phyloP scores from a whole-genome alignment of 192 early-diverging fungal genomes.

The Chytriomyces hyalinus region DNA sequence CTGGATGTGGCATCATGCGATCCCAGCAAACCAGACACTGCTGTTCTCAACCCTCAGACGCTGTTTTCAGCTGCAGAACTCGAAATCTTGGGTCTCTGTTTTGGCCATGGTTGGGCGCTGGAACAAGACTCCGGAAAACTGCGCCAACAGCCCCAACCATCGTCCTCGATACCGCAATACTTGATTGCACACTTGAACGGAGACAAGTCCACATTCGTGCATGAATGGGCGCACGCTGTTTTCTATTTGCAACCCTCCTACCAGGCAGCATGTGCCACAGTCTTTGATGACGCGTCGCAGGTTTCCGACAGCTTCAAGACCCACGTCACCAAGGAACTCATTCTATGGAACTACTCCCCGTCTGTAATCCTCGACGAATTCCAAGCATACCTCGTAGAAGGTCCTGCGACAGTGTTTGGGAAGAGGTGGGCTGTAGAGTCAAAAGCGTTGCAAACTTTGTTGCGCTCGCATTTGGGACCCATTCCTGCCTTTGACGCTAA shows the following conservation, averaged over 20 bases:
- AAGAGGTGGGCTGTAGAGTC: constrained; percentile 42
- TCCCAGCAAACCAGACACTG: neutral
- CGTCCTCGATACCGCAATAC: constrained; percentile 23
- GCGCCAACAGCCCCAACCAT: no score
- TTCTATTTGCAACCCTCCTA: constrained; percentile 43
- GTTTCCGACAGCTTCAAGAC: constrained; percentile 1
- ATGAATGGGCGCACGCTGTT: constrained; percentile 59
- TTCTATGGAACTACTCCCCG: constrained; percentile 47
- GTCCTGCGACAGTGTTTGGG: constrained; percentile 52
- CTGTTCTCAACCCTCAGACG: neutral
- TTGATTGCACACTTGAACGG: constrained; percentile 43
- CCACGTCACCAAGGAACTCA: constrained; percentile 49
- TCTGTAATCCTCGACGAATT: constrained; percentile 57
- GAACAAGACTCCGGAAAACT: neutral
- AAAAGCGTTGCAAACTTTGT: constrained; percentile 21
- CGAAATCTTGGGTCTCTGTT: neutral
- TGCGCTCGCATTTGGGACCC: constrained; percentile 21
- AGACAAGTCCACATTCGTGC: constrained; percentile 53
- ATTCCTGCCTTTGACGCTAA: neutral
- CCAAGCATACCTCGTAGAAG: constrained; percentile 60
- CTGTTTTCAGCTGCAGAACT: constrained; percentile 7
- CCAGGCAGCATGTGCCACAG: constrained; percentile 16
- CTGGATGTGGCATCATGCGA: neutral
- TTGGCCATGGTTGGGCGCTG: constrained; percentile 2
- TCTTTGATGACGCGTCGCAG: constrained; percentile 33